phyloP scores from a whole-genome alignment of 768 basidiomycete genomes.

The Lentinula lateritia region DNA sequence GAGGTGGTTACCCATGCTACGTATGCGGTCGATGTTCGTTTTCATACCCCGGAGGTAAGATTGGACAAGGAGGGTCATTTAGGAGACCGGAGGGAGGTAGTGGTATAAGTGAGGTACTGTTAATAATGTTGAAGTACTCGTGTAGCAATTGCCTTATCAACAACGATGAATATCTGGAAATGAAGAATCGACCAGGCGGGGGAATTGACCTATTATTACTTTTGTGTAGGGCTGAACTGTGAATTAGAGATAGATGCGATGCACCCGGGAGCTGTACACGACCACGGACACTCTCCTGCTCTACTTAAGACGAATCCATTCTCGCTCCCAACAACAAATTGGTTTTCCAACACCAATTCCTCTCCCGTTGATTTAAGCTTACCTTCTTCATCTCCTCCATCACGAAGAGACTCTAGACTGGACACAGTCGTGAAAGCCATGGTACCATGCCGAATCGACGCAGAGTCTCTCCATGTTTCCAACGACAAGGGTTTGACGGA shows the following conservation, averaged over 20 bases:
- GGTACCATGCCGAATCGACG: not conserved
- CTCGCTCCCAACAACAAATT: constrained; percentile 48
- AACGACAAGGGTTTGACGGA: constrained; percentile 4
- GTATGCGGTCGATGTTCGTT: constrained; percentile 40
- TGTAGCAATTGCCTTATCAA: too few species aligned
- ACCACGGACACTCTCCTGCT: constrained; percentile 28
- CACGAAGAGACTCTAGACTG: constrained; percentile 10
- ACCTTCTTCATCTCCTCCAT: constrained; percentile 2
- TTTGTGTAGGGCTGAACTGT: too few species aligned
- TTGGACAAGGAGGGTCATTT: constrained; percentile 31
- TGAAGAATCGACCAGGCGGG: too few species aligned
- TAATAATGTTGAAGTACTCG: too few species aligned
- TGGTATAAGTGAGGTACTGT: not conserved
- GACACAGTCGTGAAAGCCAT: constrained; percentile 19
- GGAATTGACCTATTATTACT: too few species aligned
- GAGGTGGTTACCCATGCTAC: constrained; percentile 24
- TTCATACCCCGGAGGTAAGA: constrained; percentile 53
- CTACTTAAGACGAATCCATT: constrained; percentile 42
- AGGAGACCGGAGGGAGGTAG: not conserved
- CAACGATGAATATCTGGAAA: too few species aligned
- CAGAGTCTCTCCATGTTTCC: not conserved
- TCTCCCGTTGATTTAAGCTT: not conserved
- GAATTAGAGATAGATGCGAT: not conserved
- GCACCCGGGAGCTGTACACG: constrained; percentile 34
- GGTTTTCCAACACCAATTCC: constrained; percentile 17